These are phyloP conservation scores for Asterophora lycoperdoides DNA, from an alignment of 768 basidiomycete species.

Conservation along the genomic window DNA sequence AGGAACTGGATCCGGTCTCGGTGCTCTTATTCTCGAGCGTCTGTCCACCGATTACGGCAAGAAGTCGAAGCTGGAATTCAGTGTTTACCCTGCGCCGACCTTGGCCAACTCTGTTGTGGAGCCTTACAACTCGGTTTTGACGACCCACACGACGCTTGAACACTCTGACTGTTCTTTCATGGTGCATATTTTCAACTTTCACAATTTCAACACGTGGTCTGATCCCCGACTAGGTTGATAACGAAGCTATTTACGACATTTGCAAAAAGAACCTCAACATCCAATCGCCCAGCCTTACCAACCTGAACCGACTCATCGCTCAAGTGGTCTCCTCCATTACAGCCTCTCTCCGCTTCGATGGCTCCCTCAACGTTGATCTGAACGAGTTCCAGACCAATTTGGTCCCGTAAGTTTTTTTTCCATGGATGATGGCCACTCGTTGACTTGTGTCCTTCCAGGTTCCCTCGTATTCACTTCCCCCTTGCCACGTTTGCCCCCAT, in stretches of 20 bases:
- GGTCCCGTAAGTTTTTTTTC: slow-evolving; percentile 93
- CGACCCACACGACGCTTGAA: slow-evolving; percentile 98
- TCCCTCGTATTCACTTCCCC: slow-evolving; percentile 99
- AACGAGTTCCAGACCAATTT: slow-evolving; percentile 99
- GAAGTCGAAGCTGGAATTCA: slow-evolving; percentile 98
- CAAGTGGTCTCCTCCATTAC: slow-evolving; percentile 99
- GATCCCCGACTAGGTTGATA: slow-evolving; percentile 75
- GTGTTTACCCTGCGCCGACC: slow-evolving; percentile 93
- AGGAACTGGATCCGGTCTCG: slow-evolving; percentile 98
- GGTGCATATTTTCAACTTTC: slow-evolving; percentile 41
- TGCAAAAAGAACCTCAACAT: slow-evolving; percentile 95
- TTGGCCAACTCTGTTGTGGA: slow-evolving; percentile 96
- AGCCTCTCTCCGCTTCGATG: slow-evolving; percentile 95
- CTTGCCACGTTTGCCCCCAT: slow-evolving; percentile 95
- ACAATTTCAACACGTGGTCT: too few species aligned
- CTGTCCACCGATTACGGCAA: slow-evolving; percentile 99
- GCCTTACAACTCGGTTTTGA: slow-evolving; percentile 97
- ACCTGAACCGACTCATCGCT: slow-evolving; percentile 94
- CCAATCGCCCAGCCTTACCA: slow-evolving; percentile 80
- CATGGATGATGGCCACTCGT: too few species aligned
- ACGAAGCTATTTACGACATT: slow-evolving; percentile 99
- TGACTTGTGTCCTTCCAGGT: too few species aligned
- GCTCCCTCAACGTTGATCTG: slow-evolving; percentile 94
- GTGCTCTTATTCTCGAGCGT: slow-evolving; percentile 94
- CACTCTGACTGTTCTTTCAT: slow-evolving; percentile 99